Percentiles rank a stretch among this genome's conserved stretches.
These are phyloP conservation scores for Thecamonas trahens DNA, from an alignment of 78 protist genomes.

Conservation along the genomic window DNA sequence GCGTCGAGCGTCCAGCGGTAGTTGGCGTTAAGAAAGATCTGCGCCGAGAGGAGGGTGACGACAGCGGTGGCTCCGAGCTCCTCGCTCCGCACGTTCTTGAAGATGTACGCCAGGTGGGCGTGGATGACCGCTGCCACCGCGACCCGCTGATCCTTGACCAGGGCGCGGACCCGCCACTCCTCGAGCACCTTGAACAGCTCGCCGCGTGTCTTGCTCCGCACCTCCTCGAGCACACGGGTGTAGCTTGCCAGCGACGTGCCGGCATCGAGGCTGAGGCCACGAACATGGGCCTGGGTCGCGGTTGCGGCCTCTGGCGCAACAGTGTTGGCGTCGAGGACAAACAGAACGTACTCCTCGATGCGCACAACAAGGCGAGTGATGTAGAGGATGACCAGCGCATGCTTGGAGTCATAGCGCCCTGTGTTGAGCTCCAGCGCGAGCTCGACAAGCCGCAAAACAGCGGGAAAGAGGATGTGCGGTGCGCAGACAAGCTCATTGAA, in stretches of 20 bases:
- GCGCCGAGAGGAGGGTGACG: background rate
- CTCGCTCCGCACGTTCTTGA: too few species aligned
- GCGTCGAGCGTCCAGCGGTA: too few species aligned
- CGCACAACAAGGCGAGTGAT: background rate
- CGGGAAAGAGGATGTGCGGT: slow-evolving; percentile 13
- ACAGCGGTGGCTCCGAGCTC: background rate
- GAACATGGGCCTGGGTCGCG: too few species aligned
- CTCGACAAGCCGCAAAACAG: slow-evolving; percentile 11
- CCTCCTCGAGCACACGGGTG: too few species aligned
- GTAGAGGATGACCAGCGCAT: background rate
- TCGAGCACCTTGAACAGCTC: too few species aligned
- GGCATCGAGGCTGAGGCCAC: too few species aligned
- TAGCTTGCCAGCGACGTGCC: too few species aligned
- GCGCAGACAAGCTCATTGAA: slow-evolving; percentile 40
- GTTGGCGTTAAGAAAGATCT: slow-evolving; percentile 5
- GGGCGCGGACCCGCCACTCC: too few species aligned
- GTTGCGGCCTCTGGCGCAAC: too few species aligned
- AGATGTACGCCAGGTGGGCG: slow-evolving; percentile 13
- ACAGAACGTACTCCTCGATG: background rate
- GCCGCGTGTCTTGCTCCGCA: too few species aligned
- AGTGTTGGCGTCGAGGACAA: background rate
- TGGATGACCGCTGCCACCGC: too few species aligned
- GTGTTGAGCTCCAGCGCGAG: background rate
- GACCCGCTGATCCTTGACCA: too few species aligned
- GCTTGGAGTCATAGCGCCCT: background rate